A percentile compares a stretch with the other conserved stretches of the same genome.
These are phyloP conservation scores for Posidonia australis DNA, from an alignment of 106 monocot species.

Conservation along the genomic window DNA sequence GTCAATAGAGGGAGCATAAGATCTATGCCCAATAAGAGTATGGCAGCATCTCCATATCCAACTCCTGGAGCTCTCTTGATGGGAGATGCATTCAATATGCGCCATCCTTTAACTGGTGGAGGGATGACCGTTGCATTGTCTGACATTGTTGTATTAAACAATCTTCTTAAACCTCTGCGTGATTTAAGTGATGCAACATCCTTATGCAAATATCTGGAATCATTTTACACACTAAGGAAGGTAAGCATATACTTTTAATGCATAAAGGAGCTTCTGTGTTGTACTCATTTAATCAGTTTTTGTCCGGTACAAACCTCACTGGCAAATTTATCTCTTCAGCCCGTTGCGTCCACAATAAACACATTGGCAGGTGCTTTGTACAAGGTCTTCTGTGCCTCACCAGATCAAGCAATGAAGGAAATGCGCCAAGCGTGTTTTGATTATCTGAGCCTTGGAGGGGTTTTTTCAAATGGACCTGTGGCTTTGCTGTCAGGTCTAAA, in stretches of 20 bases:
- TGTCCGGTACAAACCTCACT: too few relatives aligned
- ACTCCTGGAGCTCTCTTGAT: conserved; percentile 86
- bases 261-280: too few relatives aligned
- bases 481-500: conserved; percentile 76
- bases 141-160: conserved; percentile 59
- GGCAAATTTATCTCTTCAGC: conserved; percentile 46
- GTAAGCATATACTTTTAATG: conserved; percentile 23
- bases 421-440: conserved; percentile 90
- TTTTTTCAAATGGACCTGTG: conserved; percentile 61
- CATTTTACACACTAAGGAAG: conserved; percentile 90
- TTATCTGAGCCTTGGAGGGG: conserved; percentile 83
- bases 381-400: conserved; percentile 70
- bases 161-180: conserved; percentile 72
- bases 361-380: conserved; percentile 85
- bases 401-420: conserved; percentile 68
- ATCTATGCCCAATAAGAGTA: conserved; percentile 78
- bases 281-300: too few relatives aligned
- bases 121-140: conserved; percentile 96
- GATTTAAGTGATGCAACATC: conserved; percentile 61
- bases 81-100: conserved; percentile 99
- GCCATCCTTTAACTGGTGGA: conserved; percentile 93
- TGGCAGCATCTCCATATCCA: conserved; percentile 83
- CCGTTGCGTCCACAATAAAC: conserved; percentile 93
- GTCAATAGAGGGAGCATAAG: conserved; percentile 69
- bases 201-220: conserved; percentile 80